Base-by-base conservation (phyloP, 345 rosid species). In the Boechera stricta region DNA sequence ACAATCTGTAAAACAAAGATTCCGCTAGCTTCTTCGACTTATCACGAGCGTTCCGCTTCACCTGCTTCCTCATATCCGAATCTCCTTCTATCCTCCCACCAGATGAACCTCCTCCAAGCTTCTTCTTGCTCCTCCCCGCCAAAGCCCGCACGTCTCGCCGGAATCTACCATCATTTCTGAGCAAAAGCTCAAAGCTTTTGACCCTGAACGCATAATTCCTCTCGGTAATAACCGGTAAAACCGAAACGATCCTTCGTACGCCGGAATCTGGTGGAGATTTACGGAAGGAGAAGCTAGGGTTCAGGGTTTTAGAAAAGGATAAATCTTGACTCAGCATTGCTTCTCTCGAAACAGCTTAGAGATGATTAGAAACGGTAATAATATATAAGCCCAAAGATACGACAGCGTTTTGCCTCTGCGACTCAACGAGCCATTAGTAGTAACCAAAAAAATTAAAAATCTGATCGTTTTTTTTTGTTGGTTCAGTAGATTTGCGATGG, bases 101-200 rank as follows among this genome's bases (percentile, higher is more conserved):
- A 3, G 87, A 84, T 0, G 86, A 67, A 7, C 90, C 92, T 13
- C 87, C 89, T 11, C 87, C 89, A 15, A 87, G 79, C 76, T 89
- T 86, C 83, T 87, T 92, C 91, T 89, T 94, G 88, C 95, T 92
- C 78, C 95, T 82, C 28, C 98, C 97, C 24, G 98, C 88, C 62
- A 90, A 68, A 18, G 92, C 82, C 8, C 94, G 86, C 35, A 85
- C 75, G 61, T 90, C 90, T 28, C 82, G 82, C 64, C 59, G 33
- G 31, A 71, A 11, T n/a, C 42, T 68, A 45, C 49, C 84, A 79
- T 82, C 70, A 18, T 81, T 56, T 4, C 12, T 67, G 75, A 72
- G 65, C 62, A 78, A 73, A 77, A 75, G 64, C 13, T 72, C 38
- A 15, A 42, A 69, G 36, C 45, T 64, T 73, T 75, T 75, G 74